Conservation (phyloP, 345 rosid genomes). For the Eucalyptus polyanthemos region DNA sequence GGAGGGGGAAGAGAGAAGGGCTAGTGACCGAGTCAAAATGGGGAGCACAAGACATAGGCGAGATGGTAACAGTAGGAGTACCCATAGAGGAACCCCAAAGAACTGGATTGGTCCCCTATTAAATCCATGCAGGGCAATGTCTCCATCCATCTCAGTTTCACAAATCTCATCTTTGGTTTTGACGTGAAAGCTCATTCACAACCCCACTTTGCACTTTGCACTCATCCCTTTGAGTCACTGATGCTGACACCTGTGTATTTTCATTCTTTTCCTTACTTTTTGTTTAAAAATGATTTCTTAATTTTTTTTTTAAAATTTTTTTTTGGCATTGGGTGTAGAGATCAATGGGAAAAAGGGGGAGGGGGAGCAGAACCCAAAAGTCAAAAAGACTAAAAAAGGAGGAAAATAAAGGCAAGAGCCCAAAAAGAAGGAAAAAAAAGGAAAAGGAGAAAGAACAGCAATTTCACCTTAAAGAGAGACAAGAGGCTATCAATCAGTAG, state of each 20-base stretch:
- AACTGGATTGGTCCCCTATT: background rate
- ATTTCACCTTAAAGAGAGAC: conserved; percentile 9
- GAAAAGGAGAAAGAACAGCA: background rate
- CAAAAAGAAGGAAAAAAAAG: background rate
- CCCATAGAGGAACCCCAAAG: background rate
- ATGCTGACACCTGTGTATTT: background rate
- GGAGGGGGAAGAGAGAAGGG: background rate
- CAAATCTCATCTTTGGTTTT: background rate
- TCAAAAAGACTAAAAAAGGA: background rate
- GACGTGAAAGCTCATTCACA: conserved; percentile 8
- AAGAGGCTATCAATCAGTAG: background rate
- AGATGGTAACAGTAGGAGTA: background rate
- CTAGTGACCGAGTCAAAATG: background rate
- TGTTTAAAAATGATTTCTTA: accelerated
- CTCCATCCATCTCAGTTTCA: background rate
- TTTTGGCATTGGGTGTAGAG: background rate
- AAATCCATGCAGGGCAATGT: background rate
- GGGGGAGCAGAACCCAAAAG: background rate
- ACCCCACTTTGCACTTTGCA: background rate
- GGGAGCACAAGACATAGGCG: background rate
- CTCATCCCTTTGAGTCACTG: background rate
- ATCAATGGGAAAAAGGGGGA: background rate
- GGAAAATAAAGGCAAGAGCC: background rate
- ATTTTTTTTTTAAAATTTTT: background rate
- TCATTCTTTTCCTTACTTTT: background rate